Evolutionary conservation across 2,329 filamentous ascomycete species (phyloP), one percentile per base, ranked within the genome.

Genomic region (Chaetomium globosum): DNA sequence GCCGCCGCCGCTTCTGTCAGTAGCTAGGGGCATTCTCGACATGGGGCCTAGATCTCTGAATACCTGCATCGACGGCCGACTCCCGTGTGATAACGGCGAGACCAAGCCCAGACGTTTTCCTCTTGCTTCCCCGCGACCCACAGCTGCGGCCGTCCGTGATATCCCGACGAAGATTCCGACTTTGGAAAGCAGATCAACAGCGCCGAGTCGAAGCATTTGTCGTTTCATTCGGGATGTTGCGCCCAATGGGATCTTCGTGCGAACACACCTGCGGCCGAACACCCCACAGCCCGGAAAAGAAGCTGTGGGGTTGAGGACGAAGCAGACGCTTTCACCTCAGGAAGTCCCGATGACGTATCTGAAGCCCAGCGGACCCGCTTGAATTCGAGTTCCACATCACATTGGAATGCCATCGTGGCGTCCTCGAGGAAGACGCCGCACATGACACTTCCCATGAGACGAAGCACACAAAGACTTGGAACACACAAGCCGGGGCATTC

Each of bases 141-240:
- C 63, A 60, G 26, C 52, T 57, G 31, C 43, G 10, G 39, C 58
- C 43, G 36, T 53, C 9, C 33, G 53, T 10, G 36, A 39, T 31
- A 23, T 43, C 23, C 43, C 30, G 52, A 51, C 31, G 28, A 26
- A 46, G 31, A 28, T 26, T 39, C 19, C 10, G 19, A 26, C 21
- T 52, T 28, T 19, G 28, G 51, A 16, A 55, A 28, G 51, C 39
- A 56, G 63, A 65, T 65, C 63, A 59, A 57, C 58, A 48, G 30
- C 30, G 12, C 28, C 43, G 26, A 33, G 33, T 54, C 55, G n/a
- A 54, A 56, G 62, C 21, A 46, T 10, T 36, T 36, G 33, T 39
- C 19, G 54, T 65, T 65, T 65, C 64, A 62, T 54, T 59, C 59
- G 53, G 64, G 10, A 19, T 46, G 49, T 51, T 28, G 33, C 36